Base-by-base conservation (phyloP, 495 filamentous ascomycete genomes). In the Penicillium bovifimosum region DNA sequence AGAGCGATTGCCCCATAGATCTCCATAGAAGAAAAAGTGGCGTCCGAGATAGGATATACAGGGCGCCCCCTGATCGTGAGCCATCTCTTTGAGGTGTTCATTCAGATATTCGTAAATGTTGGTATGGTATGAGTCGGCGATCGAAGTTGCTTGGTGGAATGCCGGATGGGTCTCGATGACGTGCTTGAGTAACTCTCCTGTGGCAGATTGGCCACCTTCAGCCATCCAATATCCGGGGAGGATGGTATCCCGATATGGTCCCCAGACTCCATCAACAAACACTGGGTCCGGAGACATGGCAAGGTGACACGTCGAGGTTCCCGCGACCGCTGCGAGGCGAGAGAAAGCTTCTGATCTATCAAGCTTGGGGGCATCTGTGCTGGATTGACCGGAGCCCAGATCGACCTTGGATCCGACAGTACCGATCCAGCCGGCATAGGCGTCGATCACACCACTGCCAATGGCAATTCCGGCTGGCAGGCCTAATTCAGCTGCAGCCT, bases 1-100 rank as follows among this genome's bases (percentile, higher is more conserved):
- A 14, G 89, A 95, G 28, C 93, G 84, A 69, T 98, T 98, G 35
- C 93, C 93, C 79, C 93, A 96, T n/a, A 96, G 81, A 62, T 98
- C 93, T 47, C 93, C 93, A 63, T 97, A 96, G 76, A 98, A 95
- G 80, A 97, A 98, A 68, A 95, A 85, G 67, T 97, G 92, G 6
- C 93, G 86, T 13, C 79, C 89, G 0, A 98, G 76, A 60, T 86
- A 95, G n/a, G 85, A 83, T 31, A 96, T 78, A 48, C 78, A 81
- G 0, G 91, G 91, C 9, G 88, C 88, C 2, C 79, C 69, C 36
- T 71, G 73, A 48, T 82, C 81, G 48, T 81, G 76, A 27, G 75
- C 76, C 76, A 96, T 80, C 39, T 87, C 83, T 49, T 82, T 81
- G 13, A 98, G 82, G 58, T 96, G 90, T 59, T 85, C 80, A 64